These are phyloP conservation scores for Anthracocystis setariae DNA, from an alignment of 1,284 basidiomycete genomes.

Conservation along the genomic window DNA sequence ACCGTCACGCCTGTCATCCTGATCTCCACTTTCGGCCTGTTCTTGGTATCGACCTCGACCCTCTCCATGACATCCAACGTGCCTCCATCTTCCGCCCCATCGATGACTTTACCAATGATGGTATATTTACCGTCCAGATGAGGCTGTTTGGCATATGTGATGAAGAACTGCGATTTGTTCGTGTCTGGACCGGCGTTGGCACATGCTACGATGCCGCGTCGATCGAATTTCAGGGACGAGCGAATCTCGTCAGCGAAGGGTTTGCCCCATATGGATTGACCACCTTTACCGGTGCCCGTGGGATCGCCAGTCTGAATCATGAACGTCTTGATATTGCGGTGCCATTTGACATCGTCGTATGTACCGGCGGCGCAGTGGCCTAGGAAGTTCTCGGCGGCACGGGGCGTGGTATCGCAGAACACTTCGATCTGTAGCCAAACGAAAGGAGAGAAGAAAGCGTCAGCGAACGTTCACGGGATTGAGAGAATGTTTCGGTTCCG, in stretches of 20 bases:
- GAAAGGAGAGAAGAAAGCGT: background rate
- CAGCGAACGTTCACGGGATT: background rate
- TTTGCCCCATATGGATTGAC: slow-evolving; percentile 91
- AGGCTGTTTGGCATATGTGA: slow-evolving; percentile 62
- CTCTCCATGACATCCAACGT: slow-evolving; percentile 72
- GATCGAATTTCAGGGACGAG: slow-evolving; percentile 55
- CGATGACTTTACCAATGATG: slow-evolving; percentile 64
- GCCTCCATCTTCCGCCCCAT: slow-evolving; percentile 60
- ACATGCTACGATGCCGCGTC: slow-evolving; percentile 64
- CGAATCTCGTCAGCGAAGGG: slow-evolving; percentile 94
- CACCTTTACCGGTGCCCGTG: slow-evolving; percentile 92
- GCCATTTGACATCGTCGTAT: slow-evolving; percentile 88
- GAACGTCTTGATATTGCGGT: slow-evolving; percentile 74
- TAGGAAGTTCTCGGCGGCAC: slow-evolving; percentile 96
- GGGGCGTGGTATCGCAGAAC: slow-evolving; percentile 95
- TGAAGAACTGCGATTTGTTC: slow-evolving; percentile 65
- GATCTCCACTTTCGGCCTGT: slow-evolving; percentile 85
- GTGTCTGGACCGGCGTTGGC: slow-evolving; percentile 66
- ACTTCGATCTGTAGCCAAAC: slow-evolving; percentile 79
- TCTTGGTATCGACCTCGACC: slow-evolving; percentile 88
- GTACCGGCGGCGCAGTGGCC: slow-evolving; percentile 89
- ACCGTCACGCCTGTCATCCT: slow-evolving; percentile 84
- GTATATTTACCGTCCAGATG: slow-evolving; percentile 65
- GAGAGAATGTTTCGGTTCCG: no score
- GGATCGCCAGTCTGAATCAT: slow-evolving; percentile 98